Base-by-base conservation (phyloP, 352 stramenopile species). In the Phytophthora fragariae region DNA sequence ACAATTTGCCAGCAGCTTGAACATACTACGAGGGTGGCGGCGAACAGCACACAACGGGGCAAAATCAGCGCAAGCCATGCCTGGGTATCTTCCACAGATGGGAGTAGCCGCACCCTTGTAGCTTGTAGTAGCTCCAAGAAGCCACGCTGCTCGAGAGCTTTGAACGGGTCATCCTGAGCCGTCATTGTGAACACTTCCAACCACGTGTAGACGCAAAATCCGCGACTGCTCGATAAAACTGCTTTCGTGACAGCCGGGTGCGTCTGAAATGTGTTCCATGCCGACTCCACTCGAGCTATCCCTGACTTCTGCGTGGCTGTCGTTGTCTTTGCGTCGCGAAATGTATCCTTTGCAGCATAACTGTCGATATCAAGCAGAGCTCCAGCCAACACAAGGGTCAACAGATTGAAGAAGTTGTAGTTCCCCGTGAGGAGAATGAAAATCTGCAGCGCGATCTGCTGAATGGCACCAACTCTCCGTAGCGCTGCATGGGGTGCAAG, bases 371-470 rank as follows among this genome's bases (percentile, higher is more conserved):
- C 81, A n/a, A 90, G 54, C 37, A 82, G 37, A 9, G 76, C 46
- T 7, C 74, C 53, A 12, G 79, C 80, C 52, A 89, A 49, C 10
- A 84, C 31, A 11, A 94, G 80, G 0, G 95, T 98, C 47, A 98
- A 78, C 5, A 97, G 6, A 76, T 99, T 99, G 84, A 98, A 98
- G 61, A 97, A 98, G 57, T 96, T 98, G 82, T 98, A 98, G 76
- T 97, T 98, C 6, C 95, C 94, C 12, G 92, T 98, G 27, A 93
- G 57, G 31, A 97, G 72, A 61, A 97, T 98, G 19, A 87, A 57
- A 19, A 98, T 68, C 71, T 98, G 94, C 31, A 98, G 70, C 19
- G 87, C 39, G 24, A 92, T 80, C 68, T 98, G 92, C 63, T 93
- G 74, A 21, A 72, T 75, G 24, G 77, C 79, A 39, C 82, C 88